phyloP scores from a whole-genome alignment of 768 basidiomycete genomes.

The Xerocomellus dryophilus region DNA sequence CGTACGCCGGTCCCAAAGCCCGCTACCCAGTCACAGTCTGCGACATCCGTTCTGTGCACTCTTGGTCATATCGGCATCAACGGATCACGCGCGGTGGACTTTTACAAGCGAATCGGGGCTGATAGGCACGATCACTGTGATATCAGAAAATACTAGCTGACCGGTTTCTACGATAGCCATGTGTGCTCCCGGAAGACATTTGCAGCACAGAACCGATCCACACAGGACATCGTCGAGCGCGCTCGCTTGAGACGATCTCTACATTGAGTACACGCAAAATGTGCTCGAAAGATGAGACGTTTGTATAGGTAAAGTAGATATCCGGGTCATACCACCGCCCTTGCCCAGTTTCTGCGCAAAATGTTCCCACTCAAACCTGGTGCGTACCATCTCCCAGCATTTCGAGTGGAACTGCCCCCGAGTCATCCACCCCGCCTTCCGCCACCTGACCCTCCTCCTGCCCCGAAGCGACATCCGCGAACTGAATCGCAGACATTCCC shows the following conservation, averaged over 20 bases:
- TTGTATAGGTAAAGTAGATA: neutral
- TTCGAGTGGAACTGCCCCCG: neutral
- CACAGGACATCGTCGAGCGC: accelerated
- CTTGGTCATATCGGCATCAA: no score
- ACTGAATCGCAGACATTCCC: neutral
- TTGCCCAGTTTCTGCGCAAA: neutral
- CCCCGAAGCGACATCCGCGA: neutral
- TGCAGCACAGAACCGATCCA: neutral
- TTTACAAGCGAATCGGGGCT: no score
- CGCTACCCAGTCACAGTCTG: no score
- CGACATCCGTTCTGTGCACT: no score
- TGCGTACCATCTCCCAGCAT: neutral
- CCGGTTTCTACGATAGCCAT: neutral
- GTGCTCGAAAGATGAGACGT: neutral
- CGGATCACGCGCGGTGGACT: no score
- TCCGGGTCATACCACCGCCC: neutral
- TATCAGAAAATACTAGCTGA: no score
- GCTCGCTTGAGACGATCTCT: neutral
- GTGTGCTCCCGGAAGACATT: neutral
- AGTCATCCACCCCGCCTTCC: no score
- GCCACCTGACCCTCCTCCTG: neutral
- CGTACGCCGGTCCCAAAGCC: no score
- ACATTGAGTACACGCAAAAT: neutral
- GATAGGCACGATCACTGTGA: no score
- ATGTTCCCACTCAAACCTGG: neutral